A percentile compares a stretch with the other conserved stretches of the same genome.
These are phyloP conservation scores for Euryodendron excelsum DNA, from an alignment of 148 eudicot genomes.

Conservation along the genomic window DNA sequence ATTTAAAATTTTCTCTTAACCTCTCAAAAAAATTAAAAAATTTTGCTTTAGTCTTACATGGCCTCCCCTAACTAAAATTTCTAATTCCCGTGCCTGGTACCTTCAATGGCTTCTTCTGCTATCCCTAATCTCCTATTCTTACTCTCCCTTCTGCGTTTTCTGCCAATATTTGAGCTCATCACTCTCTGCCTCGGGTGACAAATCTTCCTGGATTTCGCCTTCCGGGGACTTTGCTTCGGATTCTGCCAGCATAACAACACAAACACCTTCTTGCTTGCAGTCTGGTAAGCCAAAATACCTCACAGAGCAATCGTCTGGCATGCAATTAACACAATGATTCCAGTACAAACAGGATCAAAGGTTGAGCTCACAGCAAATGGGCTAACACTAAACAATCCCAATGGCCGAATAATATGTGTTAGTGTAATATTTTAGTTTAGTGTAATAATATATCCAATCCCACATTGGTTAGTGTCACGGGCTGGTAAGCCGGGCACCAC, in stretches of 20 bases:
- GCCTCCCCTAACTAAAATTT: too few species aligned
- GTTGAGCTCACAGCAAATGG: background rate
- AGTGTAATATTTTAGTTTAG: too few species aligned
- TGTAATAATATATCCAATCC: too few species aligned
- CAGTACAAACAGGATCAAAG: background rate
- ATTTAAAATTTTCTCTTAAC: too few species aligned
- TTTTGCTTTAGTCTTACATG: too few species aligned
- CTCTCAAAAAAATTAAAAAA: too few species aligned
- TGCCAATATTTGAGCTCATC: background rate
- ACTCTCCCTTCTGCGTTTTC: background rate
- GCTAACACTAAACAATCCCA: background rate
- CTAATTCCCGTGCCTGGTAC: too few species aligned
- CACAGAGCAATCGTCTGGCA: background rate
- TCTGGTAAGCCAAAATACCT: slow-evolving; percentile 6
- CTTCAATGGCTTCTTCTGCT: background rate
- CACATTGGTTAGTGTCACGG: too few species aligned
- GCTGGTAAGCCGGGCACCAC: too few species aligned
- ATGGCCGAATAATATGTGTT: too few species aligned
- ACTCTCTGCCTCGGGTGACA: background rate
- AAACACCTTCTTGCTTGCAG: background rate
- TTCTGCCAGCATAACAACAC: background rate
- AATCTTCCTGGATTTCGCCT: slow-evolving; percentile 5
- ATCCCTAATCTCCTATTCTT: background rate
- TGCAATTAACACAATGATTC: background rate
- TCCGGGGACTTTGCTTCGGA: background rate